These are phyloP conservation scores for Chrysanthemum lavandulifolium DNA, from an alignment of 129 eudicot genomes.

Conservation along the genomic window DNA sequence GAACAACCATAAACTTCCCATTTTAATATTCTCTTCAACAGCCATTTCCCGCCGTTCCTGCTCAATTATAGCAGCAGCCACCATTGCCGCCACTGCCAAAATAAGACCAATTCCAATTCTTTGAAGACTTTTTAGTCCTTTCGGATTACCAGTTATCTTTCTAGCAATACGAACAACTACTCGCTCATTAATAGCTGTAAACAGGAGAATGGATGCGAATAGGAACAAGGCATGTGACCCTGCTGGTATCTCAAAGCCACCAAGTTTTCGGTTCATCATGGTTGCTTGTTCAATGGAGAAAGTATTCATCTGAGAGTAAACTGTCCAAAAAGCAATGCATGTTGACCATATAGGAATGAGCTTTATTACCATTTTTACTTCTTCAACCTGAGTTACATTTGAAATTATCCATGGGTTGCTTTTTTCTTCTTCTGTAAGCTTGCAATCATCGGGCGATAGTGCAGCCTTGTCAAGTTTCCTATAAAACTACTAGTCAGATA, in stretches of 20 bases:
- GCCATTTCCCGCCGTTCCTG: too few species aligned
- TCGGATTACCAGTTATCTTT: too few species aligned
- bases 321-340: conserved; percentile 81
- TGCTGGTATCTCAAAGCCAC: conserved; percentile 70
- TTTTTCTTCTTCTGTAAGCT: too few species aligned
- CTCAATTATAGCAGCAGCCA: too few species aligned
- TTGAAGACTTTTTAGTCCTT: too few species aligned
- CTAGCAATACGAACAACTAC: too few species aligned
- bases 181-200: too few species aligned
- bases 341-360: conserved; percentile 88
- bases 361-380: conserved; percentile 80
- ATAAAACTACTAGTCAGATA: background rate
- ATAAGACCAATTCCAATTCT: too few species aligned
- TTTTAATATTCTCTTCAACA: too few species aligned
- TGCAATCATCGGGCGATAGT: too few species aligned
- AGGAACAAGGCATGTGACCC: conserved; percentile 48
- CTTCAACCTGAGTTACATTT: conserved; percentile 75
- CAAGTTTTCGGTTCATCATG: conserved; percentile 65
- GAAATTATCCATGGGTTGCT: conserved; percentile 61
- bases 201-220: conserved; percentile 66
- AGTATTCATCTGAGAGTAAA: conserved; percentile 86
- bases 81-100: too few species aligned
- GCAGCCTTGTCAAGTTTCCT: background rate
- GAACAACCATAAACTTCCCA: too few species aligned
- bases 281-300: conserved; percentile 86